Evolutionary conservation across 805 yeast genomes (phyloP), one percentile per base, ranked within the genome.

Genomic region (Dipodascus geniculatus): DNA sequence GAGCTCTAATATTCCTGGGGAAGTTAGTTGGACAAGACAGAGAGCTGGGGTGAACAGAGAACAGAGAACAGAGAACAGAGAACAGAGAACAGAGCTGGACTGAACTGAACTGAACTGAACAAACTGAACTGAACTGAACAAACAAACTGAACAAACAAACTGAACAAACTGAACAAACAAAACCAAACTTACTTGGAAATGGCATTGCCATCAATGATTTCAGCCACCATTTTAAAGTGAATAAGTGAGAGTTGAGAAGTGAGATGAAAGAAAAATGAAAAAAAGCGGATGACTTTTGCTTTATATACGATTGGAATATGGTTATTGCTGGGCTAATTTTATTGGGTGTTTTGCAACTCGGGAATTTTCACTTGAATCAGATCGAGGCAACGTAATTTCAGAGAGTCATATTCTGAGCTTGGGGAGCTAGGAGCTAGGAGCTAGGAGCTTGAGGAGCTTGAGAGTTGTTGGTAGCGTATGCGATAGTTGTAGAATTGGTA

Each of bases 171-270:
- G n/a, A n/a, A 28, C 11, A 28, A 28, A 28, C 9, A 28, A 11
- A 11, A 28, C 33, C 11, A 23, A 22, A 22, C 76, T 60, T 65
- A 62, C 63, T 70, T 68, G 49, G 83, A 81, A 60, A 80, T 76
- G 14, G 74, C 69, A 59, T 80, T 82, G 50, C 89, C 89, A 63
- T 83, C 85, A 47, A 83, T 79, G 42, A 68, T 42, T 52, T 60
- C 58, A 19, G 61, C 63, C 17, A 51, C 54, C 58, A 56, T 58
- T 38, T 16, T 38, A 6, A 4, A n/a, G n/a, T n/a, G n/a, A n/a
- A 28, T 6, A 28, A 6, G 20, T 14, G 4, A 6, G 44, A n/a
- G 44, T 14, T 3, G 20, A 38, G 14, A n/a, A 38, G 17, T 4
- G 8, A 38, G 4, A 38, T 3, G 19, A n/a, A 38, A 38, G 44